Evolutionary conservation across 306 rosid genomes (phyloP), one percentile per base, ranked within the genome.

Genomic region (Senna tora): DNA sequence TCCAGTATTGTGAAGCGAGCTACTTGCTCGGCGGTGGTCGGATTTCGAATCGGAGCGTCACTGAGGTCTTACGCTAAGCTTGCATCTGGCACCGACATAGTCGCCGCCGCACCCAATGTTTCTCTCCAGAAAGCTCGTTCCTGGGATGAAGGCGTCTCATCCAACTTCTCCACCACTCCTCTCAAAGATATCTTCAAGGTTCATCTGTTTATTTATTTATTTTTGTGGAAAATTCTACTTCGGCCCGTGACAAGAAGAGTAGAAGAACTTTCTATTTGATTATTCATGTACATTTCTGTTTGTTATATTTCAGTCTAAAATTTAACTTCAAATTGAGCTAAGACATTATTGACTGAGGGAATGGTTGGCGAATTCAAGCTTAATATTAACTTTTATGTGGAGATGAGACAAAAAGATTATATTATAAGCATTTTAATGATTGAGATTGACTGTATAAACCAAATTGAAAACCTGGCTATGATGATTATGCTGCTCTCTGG

Each of bases 91-190:
- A 77, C 89, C 10, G 92, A 91, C 82, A 20, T 94, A 49, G 75
- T 93, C 81, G 80, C 96, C 14, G 85, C 90, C 25, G 90, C 93
- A 41, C 82, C 96, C 33, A 73, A 79, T 66, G 91, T 82, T 82
- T 77, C 97, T 75, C 93, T 93, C 82, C 97, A 89, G 84, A 94
- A 89, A 72, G 97, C 98, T 83, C 94, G 97, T 45, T 73, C 75
- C 68, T 94, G 97, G 96, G 97, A 94, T 56, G 96, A 94, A 58
- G 98, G 96, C 14, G 84, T 94, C 77, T 82, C 92, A 65, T 87
- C 98, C 65, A 84, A 89, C 1, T 94, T 94, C 87, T 72, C 95
- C 82, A 84, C 97, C 22, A 89, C 94, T 67, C 91, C 97, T 60
- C 77, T 94, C 77, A 83, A 79, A 52, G 83, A 94, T 66, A 87